A percentile compares a stretch with the other conserved stretches of the same genome.
These are phyloP conservation scores for Citeromyces hawaiiensis DNA, from an alignment of 1,139 yeast genomes.

Conservation along the genomic window DNA sequence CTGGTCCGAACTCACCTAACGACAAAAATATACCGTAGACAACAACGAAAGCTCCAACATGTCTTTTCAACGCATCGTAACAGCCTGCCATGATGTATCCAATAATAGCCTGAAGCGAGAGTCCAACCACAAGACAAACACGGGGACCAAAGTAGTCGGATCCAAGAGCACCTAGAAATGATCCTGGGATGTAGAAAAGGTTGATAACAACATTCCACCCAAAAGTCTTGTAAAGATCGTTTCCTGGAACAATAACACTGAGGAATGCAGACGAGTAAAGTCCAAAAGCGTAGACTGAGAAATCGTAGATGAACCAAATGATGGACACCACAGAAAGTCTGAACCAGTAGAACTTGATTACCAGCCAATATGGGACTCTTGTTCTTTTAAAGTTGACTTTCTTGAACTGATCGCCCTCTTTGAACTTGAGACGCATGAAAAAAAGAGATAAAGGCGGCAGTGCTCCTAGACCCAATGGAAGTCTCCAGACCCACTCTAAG, in stretches of 20 bases:
- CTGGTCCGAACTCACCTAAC: slow-evolving; percentile 90
- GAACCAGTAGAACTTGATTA: slow-evolving; percentile 76
- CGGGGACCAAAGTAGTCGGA: slow-evolving; percentile 90
- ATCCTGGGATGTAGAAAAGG: slow-evolving; percentile 82
- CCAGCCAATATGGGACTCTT: slow-evolving; percentile 51
- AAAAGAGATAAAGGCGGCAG: slow-evolving; percentile 74
- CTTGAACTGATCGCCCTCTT: slow-evolving; percentile 58
- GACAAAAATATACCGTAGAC: slow-evolving; percentile 79
- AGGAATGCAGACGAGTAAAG: slow-evolving; percentile 65
- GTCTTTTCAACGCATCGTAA: slow-evolving; percentile 37
- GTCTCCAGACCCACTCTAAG: slow-evolving; percentile 79
- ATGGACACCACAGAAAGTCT: slow-evolving; percentile 57
- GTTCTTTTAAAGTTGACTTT: slow-evolving; percentile 58
- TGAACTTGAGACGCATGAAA: slow-evolving; percentile 61
- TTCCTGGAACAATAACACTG: slow-evolving; percentile 42
- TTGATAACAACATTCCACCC: slow-evolving; percentile 92
- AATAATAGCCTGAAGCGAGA: slow-evolving; percentile 56
- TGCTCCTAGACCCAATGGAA: slow-evolving; percentile 88
- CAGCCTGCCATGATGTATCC: slow-evolving; percentile 83
- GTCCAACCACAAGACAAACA: slow-evolving; percentile 58
- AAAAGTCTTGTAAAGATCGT: slow-evolving; percentile 57
- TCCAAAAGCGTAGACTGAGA: slow-evolving; percentile 79
- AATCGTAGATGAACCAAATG: slow-evolving; percentile 88
- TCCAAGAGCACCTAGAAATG: slow-evolving; percentile 67
- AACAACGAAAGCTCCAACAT: slow-evolving; percentile 70